Evolutionary conservation across 345 rosid genomes (phyloP), one percentile per base, ranked within the genome.

Genomic region (Aurinia saxatilis): DNA sequence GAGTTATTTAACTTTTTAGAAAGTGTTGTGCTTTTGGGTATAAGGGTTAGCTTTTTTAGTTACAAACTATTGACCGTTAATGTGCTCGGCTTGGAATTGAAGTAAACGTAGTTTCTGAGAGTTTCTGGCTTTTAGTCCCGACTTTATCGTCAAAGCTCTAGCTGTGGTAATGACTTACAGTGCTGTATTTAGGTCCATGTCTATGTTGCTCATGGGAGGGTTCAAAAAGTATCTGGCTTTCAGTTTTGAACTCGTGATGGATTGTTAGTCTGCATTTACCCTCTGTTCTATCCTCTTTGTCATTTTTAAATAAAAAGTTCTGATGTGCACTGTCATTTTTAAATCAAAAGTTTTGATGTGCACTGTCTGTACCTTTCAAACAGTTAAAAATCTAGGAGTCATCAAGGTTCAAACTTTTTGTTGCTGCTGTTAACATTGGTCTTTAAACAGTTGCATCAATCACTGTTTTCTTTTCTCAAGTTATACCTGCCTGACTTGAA

Each of bases 1-100:
- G 19, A 25, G 37, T 49, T 46, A 29, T 48, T 15, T 35, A 9
- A 35, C 23, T 67, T 75, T 58, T 53, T 67, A 25, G 78, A 73
- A 10, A 30, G 77, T 48, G 65, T 78, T 47, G 77, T 74, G 69
- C 78, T 81, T 64, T 69, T 68, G 0, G 3, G 68, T 44, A 61
- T 79, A 58, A 25, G 47, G 47, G 60, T 16, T 8, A 16, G 25
- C 15, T 25, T 41, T n/a, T n/a, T n/a, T n/a, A n/a, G n/a, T 50
- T 41, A 23, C 15, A 11, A 10, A 5, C n/a, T 40, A 40, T 40
- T 13, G 51, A 34, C 9, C 13, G 31, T 41, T 21, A 31, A 29
- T 7, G 12, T 12, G 18, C 27, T 3, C 6, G 1, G 15, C 12
- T 8, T 49, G 44, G 23, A 17, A 51, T 10, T 45, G 62, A 51